Conservation (phyloP, 768 basidiomycete species). For the Chalciporus sphaerocephalus region DNA sequence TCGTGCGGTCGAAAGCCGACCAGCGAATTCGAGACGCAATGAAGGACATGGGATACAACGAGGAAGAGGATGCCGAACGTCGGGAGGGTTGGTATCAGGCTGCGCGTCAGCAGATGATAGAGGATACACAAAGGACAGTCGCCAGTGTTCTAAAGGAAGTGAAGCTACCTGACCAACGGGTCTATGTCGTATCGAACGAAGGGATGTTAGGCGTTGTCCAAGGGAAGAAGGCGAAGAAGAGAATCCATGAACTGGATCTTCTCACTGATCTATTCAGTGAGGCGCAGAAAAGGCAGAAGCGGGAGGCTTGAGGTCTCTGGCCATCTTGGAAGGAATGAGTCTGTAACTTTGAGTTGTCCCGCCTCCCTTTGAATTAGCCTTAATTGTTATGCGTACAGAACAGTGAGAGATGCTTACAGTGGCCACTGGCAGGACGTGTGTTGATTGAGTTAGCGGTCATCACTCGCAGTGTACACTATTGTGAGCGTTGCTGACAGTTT, state of each 20-base stretch:
- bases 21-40: constrained; percentile 1
- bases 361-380: no score
- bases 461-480: no score
- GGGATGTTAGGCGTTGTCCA: neutral
- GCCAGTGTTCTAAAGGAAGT: neutral
- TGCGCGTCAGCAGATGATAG: neutral
- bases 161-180: neutral
- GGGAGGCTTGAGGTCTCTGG: no score
- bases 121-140: neutral
- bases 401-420: no score
- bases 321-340: no score
- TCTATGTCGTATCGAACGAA: neutral
- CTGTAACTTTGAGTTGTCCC: no score
- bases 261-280: neutral
- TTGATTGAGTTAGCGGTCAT: no score
- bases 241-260: neutral
- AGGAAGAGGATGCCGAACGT: neutral
- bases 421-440: no score
- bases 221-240: neutral
- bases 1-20: constrained; percentile 27
- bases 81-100: neutral
- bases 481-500: no score
- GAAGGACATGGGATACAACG: constrained; percentile 1
- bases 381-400: no score
- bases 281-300: neutral